Evolutionary conservation across 2,329 filamentous ascomycete species (phyloP).

Genomic region (Colletotrichum gigasporum): DNA sequence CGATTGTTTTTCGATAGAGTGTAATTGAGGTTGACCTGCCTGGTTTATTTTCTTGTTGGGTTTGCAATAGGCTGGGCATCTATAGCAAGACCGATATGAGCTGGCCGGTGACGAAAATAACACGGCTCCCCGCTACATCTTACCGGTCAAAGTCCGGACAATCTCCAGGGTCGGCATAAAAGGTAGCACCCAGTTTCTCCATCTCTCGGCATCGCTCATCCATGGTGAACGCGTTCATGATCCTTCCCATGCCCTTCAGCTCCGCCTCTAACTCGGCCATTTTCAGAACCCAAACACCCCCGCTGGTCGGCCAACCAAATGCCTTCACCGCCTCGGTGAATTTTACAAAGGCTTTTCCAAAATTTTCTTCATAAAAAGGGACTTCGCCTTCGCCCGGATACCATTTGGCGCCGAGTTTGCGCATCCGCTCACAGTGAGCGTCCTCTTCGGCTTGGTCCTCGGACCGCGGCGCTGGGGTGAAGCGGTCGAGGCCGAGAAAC

Average conservation of each 20-base stretch:
- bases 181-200: no score
- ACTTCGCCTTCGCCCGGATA: not conserved
- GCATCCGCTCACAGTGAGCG: slow-evolving; percentile 24
- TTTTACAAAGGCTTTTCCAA: no score
- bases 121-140: no score
- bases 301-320: not conserved
- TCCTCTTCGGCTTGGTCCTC: slow-evolving; percentile 24
- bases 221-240: not conserved
- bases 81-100: no score
- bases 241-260: not conserved
- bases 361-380: no score
- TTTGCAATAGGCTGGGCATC: no score
- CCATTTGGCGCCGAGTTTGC: slow-evolving; percentile 17
- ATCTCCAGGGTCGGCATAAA: no score
- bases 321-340: not conserved
- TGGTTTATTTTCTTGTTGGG: no score
- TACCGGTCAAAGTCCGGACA: no score
- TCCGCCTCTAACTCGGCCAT: not conserved
- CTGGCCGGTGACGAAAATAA: no score
- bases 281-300: slow-evolving; percentile 7
- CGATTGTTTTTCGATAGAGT: no score
- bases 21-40: no score
- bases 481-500: slow-evolving; percentile 26
- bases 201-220: not conserved
- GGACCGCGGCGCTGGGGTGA: slow-evolving; percentile 22